phyloP scores from a whole-genome alignment of 2,329 filamentous ascomycete species.

The Thelonectria blattea region DNA sequence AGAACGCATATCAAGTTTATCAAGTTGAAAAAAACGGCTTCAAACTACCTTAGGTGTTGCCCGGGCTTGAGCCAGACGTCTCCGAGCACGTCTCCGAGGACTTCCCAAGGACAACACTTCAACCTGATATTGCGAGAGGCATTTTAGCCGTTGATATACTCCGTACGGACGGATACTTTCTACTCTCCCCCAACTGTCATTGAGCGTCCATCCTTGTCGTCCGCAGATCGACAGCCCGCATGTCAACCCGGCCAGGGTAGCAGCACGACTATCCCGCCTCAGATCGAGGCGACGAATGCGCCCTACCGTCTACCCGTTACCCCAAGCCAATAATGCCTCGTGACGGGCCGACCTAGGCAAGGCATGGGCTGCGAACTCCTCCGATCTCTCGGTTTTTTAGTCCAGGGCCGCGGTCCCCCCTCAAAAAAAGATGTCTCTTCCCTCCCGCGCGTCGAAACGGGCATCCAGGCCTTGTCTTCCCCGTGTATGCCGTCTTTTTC shows the following conservation, averaged over 20 bases:
- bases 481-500: slow-evolving; percentile 4
- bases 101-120: background rate
- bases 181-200: slow-evolving; percentile 4
- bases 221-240: slow-evolving; percentile 19
- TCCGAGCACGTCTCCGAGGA: background rate
- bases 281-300: slow-evolving; percentile 10
- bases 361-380: slow-evolving; percentile 15
- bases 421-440: background rate
- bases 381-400: slow-evolving; percentile 4
- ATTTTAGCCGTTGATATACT: slow-evolving; percentile 14
- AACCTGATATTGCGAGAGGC: background rate
- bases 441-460: slow-evolving; percentile 1
- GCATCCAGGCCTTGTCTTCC: background rate
- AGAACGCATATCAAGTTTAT: background rate
- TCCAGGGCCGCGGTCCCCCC: background rate
- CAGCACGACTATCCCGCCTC: slow-evolving; percentile 16
- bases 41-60: background rate
- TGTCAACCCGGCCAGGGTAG: slow-evolving; percentile 11
- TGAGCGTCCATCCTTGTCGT: slow-evolving; percentile 16
- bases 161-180: too few species aligned
- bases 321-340: slow-evolving; percentile 19
- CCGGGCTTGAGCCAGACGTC: background rate
- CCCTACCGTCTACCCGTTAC: background rate
- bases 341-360: slow-evolving; percentile 6
- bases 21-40: background rate